Conservation (phyloP, 805 yeast genomes). For the Barnettozyma salicaria region DNA sequence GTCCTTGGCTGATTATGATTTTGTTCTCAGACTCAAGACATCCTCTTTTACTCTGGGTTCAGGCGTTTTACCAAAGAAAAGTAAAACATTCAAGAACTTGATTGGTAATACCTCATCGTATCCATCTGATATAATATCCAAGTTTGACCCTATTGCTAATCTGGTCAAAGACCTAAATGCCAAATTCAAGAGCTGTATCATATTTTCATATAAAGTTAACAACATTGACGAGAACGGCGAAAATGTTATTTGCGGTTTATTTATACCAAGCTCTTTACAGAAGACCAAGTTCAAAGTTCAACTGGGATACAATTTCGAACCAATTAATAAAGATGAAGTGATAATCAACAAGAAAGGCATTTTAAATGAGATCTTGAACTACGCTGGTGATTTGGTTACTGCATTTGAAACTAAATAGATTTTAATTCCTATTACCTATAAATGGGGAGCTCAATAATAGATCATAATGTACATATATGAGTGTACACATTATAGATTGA, state of each 20-base stretch:
- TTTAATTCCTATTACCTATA: too few relatives aligned
- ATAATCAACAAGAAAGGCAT: conserved; percentile 65
- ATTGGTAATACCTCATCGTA: conserved; percentile 27
- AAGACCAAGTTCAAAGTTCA: conserved; percentile 74
- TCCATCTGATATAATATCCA: conserved; percentile 36
- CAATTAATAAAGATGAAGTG: conserved; percentile 47
- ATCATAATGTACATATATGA: too few relatives aligned
- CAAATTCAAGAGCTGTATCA: conserved; percentile 59
- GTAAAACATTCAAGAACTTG: conserved; percentile 56
- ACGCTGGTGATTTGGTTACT: conserved; percentile 62
- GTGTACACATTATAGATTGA: too few relatives aligned
- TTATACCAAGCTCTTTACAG: conserved; percentile 58
- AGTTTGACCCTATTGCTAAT: conserved; percentile 56
- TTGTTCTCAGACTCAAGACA: conserved; percentile 56
- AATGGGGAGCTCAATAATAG: too few relatives aligned
- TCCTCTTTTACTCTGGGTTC: conserved; percentile 39
- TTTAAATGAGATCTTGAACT: conserved; percentile 59
- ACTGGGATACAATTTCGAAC: conserved; percentile 66
- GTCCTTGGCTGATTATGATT: conserved; percentile 78
- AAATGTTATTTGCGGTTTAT: conserved; percentile 72
- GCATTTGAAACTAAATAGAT: conserved; percentile 26
- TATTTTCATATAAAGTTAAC: conserved; percentile 60
- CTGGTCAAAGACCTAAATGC: conserved; percentile 54
- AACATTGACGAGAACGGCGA: conserved; percentile 47
- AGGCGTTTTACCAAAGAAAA: conserved; percentile 40